Evolutionary conservation across 345 rosid genomes (phyloP), one percentile per base, ranked within the genome.

Genomic region (Combretum micranthum): DNA sequence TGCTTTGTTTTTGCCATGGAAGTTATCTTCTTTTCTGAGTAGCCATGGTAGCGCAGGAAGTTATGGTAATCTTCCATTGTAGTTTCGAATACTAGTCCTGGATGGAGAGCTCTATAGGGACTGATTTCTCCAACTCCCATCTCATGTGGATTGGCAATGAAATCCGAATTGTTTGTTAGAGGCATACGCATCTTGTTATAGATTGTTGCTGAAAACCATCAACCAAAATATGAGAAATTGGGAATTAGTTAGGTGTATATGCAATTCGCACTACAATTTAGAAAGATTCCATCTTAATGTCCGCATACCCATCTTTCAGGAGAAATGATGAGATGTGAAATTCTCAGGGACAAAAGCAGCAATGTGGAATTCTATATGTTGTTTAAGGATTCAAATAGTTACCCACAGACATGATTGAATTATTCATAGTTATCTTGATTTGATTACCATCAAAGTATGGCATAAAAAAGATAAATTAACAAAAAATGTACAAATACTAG

Each of bases 51-150:
- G 64, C 95, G 82, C 15, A 83, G 85, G 71, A 83, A 86, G 15
- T 54, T 56, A 20, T 83, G 73, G 58, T 80, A 78, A 47, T 88
- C 88, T 18, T 63, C 19, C 0, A 57, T 64, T 20, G 77, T 75
- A 48, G 87, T 83, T 65, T 83, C 80, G 22, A 83, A 83, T n/a
- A 83, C 81, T 56, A 88, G 54, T 43, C 96, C 96, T 15, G 96
- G 96, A 56, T 83, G 62, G 16, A 83, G 76, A 22, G 96, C 94
- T 62, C 58, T 72, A 4, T 59, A 56, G 5, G 87, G 96, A 42
- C 55, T 75, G 25, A 86, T 77, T 69, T 82, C 94, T 55, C 96
- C 94, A 9, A 60, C 88, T 6, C 94, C 96, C 32, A 65, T 67
- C 32, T 88, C 94, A 47, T 77, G 88, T 43, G 87, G 85, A 56